Evolutionary conservation across 2,329 filamentous ascomycete species (phyloP), one percentile per base, ranked within the genome.

Genomic region (Pestalotiopsis sp.): DNA sequence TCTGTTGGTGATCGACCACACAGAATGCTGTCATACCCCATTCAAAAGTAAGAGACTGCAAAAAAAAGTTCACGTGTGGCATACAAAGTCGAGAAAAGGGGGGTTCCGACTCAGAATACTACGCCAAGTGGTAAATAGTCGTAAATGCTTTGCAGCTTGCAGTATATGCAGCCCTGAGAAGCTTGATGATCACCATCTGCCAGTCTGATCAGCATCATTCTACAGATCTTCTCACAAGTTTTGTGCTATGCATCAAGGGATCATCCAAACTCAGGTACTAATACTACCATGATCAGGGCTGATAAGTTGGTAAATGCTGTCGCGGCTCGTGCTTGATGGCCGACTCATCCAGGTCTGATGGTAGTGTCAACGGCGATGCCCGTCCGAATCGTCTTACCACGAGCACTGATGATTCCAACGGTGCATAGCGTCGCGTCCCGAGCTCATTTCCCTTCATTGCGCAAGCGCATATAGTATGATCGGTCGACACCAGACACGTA

Each of bases 1-100:
- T 66, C 65, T 41, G 36, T 27, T 66, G 63, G 25, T 38, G 36
- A 66, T 66, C 61, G 38, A 23, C 12, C 40, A 25, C 49, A 38
- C 11, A 38, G 31, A 36, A 62, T 57, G 49, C 49, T 66, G 63
- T 58, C 63, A 66, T 41, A 66, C 40, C 31, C 40, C 63, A 56
- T 36, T n/a, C 2, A 1, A 17, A 52, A 14, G 12, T 20, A 52
- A 36, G 5, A n/a, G 7, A 13, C 12, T 14, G 7, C 4, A 49
- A 14, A 14, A 45, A 45, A 65, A 27, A 60, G 31, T 36, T 36
- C 31, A 36, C 31, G 31, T 36, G 31, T 60, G 57, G 57, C 25
- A 60, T 27, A 60, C 12, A 60, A 4, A 6, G 17, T 23, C 57
- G 25, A 9, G n/a, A 49, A 52, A 52, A 52, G 9, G 45, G 45